Conservation (phyloP, 441 rosid species). For the Adansonia rubrostipa region DNA sequence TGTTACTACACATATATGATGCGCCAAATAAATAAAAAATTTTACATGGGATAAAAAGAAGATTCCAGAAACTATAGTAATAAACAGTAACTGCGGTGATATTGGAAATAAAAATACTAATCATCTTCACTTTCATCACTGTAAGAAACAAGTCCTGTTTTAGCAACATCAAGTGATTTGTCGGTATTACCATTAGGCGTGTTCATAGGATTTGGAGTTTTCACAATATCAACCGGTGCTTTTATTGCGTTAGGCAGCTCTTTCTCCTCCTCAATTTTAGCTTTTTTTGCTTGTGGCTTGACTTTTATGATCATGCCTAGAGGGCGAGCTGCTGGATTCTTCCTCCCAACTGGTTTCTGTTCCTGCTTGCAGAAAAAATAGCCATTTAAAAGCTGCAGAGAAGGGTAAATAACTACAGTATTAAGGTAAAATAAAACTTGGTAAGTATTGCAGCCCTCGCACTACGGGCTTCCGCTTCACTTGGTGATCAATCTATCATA, state of each 20-base stretch:
- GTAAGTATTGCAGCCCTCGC: neutral
- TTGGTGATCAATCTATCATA: neutral
- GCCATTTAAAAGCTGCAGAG: constrained; percentile 14
- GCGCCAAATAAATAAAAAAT: no score
- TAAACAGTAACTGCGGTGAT: neutral
- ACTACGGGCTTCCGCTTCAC: neutral
- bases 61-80: constrained; percentile 13
- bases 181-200: constrained; percentile 27
- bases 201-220: constrained; percentile 31
- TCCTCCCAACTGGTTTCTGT: constrained; percentile 50
- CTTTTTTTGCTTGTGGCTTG: constrained; percentile 77
- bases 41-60: neutral
- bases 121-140: constrained; percentile 87
- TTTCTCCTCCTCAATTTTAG: constrained; percentile 47
- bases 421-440: neutral
- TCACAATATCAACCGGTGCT: constrained; percentile 30
- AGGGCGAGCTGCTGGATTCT: constrained; percentile 62
- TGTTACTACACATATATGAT: no score
- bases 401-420: neutral
- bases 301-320: constrained; percentile 65
- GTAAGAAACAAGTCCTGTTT: constrained; percentile 68
- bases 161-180: constrained; percentile 36
- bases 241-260: constrained; percentile 32
- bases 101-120: constrained; percentile 21
- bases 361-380: constrained; percentile 48